Conservation (phyloP, 495 filamentous ascomycete genomes). For the Durotheca rogersii region DNA sequence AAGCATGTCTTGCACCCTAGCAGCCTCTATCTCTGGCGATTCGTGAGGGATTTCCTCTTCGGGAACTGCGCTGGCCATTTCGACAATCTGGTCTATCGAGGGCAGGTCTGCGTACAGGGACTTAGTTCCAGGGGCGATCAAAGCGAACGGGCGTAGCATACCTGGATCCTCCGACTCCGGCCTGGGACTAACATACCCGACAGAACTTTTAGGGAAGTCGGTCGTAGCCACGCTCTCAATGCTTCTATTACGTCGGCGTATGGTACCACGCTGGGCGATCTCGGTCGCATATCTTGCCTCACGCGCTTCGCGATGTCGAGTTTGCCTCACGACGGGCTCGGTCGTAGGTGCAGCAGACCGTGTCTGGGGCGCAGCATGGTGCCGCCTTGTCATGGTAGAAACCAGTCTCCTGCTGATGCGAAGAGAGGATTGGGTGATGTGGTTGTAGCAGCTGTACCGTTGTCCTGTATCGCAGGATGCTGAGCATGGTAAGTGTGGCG, state of each 20-base stretch:
- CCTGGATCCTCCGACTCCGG: slow-evolving; percentile 16
- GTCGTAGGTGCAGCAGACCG: slow-evolving; percentile 15
- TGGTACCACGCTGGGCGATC: slow-evolving; percentile 20
- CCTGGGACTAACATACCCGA: slow-evolving; percentile 7
- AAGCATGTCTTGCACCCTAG: slow-evolving; percentile 29
- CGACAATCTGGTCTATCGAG: not conserved
- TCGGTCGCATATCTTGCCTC: slow-evolving; percentile 2
- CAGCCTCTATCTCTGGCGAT: slow-evolving; percentile 16
- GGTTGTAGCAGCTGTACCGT: too few relatives aligned
- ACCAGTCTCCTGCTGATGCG: not conserved
- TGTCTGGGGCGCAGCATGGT: slow-evolving; percentile 24
- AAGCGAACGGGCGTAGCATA: slow-evolving; percentile 1
- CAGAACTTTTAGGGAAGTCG: slow-evolving; percentile 15
- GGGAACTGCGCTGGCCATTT: not conserved
- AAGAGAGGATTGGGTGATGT: not conserved
- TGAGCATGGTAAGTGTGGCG: too few relatives aligned
- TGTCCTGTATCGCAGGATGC: too few relatives aligned
- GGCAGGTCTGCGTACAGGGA: slow-evolving; percentile 5
- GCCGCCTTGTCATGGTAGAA: slow-evolving; percentile 25
- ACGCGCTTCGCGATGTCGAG: slow-evolving; percentile 17
- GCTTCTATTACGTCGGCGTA: slow-evolving; percentile 19
- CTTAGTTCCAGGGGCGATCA: slow-evolving; percentile 2
- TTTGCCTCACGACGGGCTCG: slow-evolving; percentile 17
- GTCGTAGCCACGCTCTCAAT: slow-evolving; percentile 24
- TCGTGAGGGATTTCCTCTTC: slow-evolving; percentile 5